Conservation (phyloP, 1,139 yeast species). For the Debaryomyces sp. region DNA sequence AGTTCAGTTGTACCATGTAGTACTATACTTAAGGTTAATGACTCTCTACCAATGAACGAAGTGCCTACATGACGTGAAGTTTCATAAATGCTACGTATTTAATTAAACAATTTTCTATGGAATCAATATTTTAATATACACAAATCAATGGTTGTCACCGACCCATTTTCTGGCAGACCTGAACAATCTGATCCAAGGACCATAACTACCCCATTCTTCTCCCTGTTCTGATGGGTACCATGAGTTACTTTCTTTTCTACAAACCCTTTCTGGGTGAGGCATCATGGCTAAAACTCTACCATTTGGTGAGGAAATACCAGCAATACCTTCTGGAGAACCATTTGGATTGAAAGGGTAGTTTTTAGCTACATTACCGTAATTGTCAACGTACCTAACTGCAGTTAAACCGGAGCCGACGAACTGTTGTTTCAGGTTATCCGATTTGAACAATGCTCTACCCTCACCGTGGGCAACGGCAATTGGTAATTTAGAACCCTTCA, state of each 20-base stretch:
- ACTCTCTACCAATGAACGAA: neutral
- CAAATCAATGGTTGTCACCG: conserved; percentile 37
- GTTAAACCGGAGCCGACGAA: conserved; percentile 56
- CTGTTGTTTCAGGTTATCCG: conserved; percentile 39
- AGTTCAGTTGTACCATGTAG: neutral
- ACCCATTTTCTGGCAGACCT: conserved; percentile 96
- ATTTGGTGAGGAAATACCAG: conserved; percentile 86
- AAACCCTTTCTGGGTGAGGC: conserved; percentile 99
- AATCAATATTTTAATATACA: conserved; percentile 4
- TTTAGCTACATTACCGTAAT: conserved; percentile 82
- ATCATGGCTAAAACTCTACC: conserved; percentile 98
- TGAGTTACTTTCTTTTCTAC: conserved; percentile 84
- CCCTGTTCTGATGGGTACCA: conserved; percentile 81
- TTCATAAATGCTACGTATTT: conserved; percentile 3
- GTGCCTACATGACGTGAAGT: neutral
- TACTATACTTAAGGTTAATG: neutral
- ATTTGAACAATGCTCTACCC: conserved; percentile 80
- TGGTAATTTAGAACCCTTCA: conserved; percentile 92
- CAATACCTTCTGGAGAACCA: conserved; percentile 92
- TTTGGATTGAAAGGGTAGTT: conserved; percentile 94
- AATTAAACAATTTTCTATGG: neutral
- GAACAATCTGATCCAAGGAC: conserved; percentile 96
- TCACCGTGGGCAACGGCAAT: conserved; percentile 99
- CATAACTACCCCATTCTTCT: conserved; percentile 66
- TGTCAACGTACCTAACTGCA: conserved; percentile 82